Percentiles rank a stretch among this genome's conserved stretches.
Evolutionary conservation across 169 alveolate genomes (phyloP).

Genomic region (Plasmodium vivax): DNA sequence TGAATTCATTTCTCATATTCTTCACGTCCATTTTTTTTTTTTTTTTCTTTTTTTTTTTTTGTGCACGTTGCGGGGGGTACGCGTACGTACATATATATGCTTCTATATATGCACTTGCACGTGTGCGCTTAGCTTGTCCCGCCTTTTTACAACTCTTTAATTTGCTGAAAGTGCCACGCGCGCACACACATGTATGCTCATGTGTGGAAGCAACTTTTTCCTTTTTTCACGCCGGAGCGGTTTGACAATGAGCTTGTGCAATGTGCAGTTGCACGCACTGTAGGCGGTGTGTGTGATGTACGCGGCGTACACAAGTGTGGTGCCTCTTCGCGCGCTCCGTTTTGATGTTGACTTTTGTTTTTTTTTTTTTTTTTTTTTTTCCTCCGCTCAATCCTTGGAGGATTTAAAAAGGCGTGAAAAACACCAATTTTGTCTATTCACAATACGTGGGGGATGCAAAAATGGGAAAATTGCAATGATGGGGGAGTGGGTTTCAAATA

Average conservation of each 20-base stretch:
- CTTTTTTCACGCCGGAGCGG: not conserved
- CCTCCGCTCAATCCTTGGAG: not conserved
- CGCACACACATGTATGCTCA: not conserved
- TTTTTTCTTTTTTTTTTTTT: conserved; percentile 7
- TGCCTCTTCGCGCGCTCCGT: not conserved
- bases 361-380: not conserved
- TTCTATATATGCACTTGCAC: not conserved
- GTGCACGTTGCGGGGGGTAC: not conserved
- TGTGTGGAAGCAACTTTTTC: not conserved
- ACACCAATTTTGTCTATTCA: not conserved
- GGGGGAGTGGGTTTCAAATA: not conserved
- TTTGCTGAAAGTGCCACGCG: not conserved
- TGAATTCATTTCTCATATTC: conserved; percentile 54
- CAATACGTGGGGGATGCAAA: not conserved
- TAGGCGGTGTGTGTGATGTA: not conserved
- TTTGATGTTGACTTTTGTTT: not conserved
- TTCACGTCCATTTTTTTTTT: conserved; percentile 39
- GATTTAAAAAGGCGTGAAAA: not conserved
- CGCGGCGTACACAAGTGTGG: not conserved
- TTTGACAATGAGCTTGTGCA: not conserved
- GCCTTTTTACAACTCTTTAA: not conserved
- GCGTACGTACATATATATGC: not conserved
- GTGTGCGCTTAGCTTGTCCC: not conserved
- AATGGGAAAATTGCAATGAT: not conserved
- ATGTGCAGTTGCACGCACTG: not conserved